Evolutionary conservation across 1,284 basidiomycete genomes (phyloP).

Genomic region (Caloboletus firmus): DNA sequence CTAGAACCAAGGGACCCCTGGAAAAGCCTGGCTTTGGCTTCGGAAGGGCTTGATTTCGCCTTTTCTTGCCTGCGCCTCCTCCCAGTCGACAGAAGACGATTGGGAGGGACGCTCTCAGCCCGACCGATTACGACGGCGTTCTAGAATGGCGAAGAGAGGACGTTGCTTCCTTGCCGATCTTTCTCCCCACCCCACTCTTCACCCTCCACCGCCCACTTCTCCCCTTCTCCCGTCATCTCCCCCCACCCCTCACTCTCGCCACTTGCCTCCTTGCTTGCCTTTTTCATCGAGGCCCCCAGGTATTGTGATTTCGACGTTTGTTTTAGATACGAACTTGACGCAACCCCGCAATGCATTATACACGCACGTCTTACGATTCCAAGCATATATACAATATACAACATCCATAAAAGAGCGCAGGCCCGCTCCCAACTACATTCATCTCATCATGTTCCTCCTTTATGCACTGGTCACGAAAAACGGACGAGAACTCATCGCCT

Average conservation of each 20-base stretch:
- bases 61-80: background rate
- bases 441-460: conserved; percentile 7
- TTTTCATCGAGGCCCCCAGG: conserved; percentile 2
- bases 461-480: conserved; percentile 24
- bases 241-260: conserved; percentile 3
- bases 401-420: conserved; percentile 18
- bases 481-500: conserved; percentile 1
- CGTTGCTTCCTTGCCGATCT: conserved; percentile 16
- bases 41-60: background rate
- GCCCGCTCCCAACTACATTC: conserved; percentile 4
- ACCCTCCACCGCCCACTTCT: conserved; percentile 3
- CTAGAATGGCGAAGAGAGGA: background rate
- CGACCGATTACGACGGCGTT: conserved; percentile 9
- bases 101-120: background rate
- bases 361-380: conserved; percentile 23
- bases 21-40: background rate
- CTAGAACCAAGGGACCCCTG: conserved; percentile 5
- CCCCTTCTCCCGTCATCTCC: background rate
- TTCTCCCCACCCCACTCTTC: conserved; percentile 6
- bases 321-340: conserved; percentile 28
- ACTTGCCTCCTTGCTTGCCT: conserved; percentile 10
- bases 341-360: conserved; percentile 30
- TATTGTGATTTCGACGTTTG: conserved; percentile 3
- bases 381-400: conserved; percentile 32
- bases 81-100: background rate